Base-by-base conservation (phyloP, 2,329 filamentous ascomycete species). In the Ophiostoma sp. region DNA sequence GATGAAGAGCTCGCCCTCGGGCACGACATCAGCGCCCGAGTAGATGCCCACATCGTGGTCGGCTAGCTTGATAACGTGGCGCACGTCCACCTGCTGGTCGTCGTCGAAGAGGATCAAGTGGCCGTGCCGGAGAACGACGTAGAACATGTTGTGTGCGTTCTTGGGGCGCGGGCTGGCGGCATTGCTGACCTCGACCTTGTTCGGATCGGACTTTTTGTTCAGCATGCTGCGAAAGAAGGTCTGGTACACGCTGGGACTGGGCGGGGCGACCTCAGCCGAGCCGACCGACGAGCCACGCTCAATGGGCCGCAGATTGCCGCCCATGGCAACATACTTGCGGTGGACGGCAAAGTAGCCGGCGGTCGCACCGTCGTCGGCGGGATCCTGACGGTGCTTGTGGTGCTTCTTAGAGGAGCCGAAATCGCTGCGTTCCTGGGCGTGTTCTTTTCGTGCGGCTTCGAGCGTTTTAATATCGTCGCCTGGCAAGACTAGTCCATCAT, bases 81-180 rank as follows among this genome's bases (percentile, higher is more conserved):
- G 92, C 19, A 99, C 96, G 82, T 99, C 96, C 77, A 98, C 87
- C 82, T 98, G 95, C 77, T 97, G 94, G 71, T 94, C 91, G 79
- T 98, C 95, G 80, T 99, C 96, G 82, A 98, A 99, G 11, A 99
- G 89, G 93, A 99, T 98, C 69, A 99, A 84, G 80, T 98, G 95
- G 50, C 95, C 95, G 82, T 98, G 95, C 92, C 94, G 91, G 74
- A 98, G 82, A 66, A 97, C 93, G 69, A 98, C 93, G 79, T 94
- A 98, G 82, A 98, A 98, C 73, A 97, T 92, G 81, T 98, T 98
- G 71, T 93, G 91, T 2, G 92, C 92, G 76, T 85, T 89, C 81
- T 88, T 89, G 25, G 88, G 87, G 75, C 88, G 82, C 78, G 88
- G 85, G 75, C 84, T 88, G 69, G 82, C 80, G 22, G 81, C 82